Evolutionary conservation across 768 basidiomycete species (phyloP).

Genomic region (Mycena olivaceomarginata): DNA sequence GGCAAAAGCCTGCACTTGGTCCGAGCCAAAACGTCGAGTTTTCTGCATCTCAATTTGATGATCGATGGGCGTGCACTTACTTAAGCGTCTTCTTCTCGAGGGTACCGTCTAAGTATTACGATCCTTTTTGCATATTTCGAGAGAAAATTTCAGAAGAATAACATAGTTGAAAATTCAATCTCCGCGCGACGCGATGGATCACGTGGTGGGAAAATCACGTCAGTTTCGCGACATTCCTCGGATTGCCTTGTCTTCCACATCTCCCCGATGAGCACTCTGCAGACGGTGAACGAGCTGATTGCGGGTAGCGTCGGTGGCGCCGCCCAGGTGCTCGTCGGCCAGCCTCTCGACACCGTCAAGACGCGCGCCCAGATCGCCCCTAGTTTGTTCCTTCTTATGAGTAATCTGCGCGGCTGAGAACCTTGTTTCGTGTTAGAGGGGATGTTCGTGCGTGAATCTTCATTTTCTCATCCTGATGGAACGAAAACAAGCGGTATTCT

Average conservation of each 20-base stretch:
- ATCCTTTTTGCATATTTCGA: no score
- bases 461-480: no score
- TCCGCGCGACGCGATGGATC: neutral
- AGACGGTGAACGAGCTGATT: slow-evolving; percentile 87
- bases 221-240: slow-evolving; percentile 15
- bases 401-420: neutral
- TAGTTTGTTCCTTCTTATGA: slow-evolving; percentile 66
- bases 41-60: no score
- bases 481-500: neutral
- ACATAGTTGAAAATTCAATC: no score
- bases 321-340: slow-evolving; percentile 95
- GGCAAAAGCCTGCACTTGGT: no score
- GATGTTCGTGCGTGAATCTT: slow-evolving; percentile 85
- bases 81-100: no score
- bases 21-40: no score
- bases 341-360: slow-evolving; percentile 93
- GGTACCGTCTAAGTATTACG: no score
- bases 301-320: slow-evolving; percentile 96
- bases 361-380: slow-evolving; percentile 92
- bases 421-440: slow-evolving; percentile 68
- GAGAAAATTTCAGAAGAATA: no score
- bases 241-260: neutral
- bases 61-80: no score
- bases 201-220: slow-evolving; percentile 21
- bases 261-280: slow-evolving; percentile 53